Evolutionary conservation across 2,329 filamentous ascomycete species (phyloP).

Genomic region (Fusarium sp.): DNA sequence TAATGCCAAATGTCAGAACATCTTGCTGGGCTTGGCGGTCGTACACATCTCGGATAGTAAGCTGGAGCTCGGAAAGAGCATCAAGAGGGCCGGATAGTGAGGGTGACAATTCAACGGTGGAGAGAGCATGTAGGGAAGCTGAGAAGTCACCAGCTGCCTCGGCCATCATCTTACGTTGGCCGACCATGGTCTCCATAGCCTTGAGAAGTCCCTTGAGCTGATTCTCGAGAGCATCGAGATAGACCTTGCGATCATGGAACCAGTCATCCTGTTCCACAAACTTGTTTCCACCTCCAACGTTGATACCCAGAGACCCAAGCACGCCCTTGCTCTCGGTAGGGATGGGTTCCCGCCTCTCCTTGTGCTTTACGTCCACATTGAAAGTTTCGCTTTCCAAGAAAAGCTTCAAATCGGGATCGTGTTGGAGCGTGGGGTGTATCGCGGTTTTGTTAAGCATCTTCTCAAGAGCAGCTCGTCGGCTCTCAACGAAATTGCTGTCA

Average conservation of each 20-base stretch:
- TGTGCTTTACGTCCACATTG: slow-evolving; percentile 97
- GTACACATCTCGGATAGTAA: slow-evolving; percentile 94
- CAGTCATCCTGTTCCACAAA: slow-evolving; percentile 99
- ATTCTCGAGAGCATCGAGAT: slow-evolving; percentile 91
- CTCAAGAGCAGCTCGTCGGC: slow-evolving; percentile 87
- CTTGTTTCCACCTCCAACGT: slow-evolving; percentile 80
- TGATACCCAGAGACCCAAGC: slow-evolving; percentile 84
- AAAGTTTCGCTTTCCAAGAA: slow-evolving; percentile 97
- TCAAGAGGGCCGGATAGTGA: slow-evolving; percentile 89
- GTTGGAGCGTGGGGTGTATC: slow-evolving; percentile 86
- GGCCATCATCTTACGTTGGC: slow-evolving; percentile 90
- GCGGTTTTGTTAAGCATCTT: slow-evolving; percentile 98
- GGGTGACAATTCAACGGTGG: slow-evolving; percentile 90
- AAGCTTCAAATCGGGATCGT: slow-evolving; percentile 92
- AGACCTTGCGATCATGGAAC: slow-evolving; percentile 97
- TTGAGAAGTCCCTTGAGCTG: slow-evolving; percentile 92
- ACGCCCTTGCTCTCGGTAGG: slow-evolving; percentile 92
- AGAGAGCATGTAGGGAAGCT: slow-evolving; percentile 88
- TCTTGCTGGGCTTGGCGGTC: slow-evolving; percentile 97
- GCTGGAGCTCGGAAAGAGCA: slow-evolving; percentile 89
- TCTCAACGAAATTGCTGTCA: slow-evolving; percentile 96
- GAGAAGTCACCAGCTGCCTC: slow-evolving; percentile 96
- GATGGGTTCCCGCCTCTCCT: slow-evolving; percentile 88
- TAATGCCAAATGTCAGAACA: slow-evolving; percentile 93
- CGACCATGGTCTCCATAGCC: slow-evolving; percentile 91